Base-by-base conservation (phyloP, 164 flowering plant species). In the Umbilicus rupestris region DNA sequence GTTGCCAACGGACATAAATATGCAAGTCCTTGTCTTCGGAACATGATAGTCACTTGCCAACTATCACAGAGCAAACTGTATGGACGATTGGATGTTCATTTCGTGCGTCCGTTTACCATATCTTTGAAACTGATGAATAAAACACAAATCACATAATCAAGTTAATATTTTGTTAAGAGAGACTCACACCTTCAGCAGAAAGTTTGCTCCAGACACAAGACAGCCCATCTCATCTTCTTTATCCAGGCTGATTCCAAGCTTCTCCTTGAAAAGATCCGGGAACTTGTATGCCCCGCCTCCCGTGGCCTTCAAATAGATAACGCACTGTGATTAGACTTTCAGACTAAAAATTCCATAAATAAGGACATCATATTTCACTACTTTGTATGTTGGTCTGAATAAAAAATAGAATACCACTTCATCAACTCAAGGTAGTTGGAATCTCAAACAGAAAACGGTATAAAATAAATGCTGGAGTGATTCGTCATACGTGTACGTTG, bases 141-240 rank as follows among this genome's bases (percentile, higher is more conserved):
- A 5, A 2, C n/a, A 20, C 20, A 28, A 9, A 26, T 28, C 39
- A 15, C 28, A 24, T 33, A 26, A 69, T 41, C 16, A 46, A 24
- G 42, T 62, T 55, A n/a, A 65, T 29, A 14, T 29, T 24, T 50
- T 37, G 28, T n/a, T 39, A 22, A 29, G 50, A 26, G 26, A 73
- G 67, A 37, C 67, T 39, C 80, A 35, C 68, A 87, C 91, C 93
- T 90, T 87, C 64, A 90, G 87, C 68, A 90, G 78, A 77, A 87
- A 88, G 78, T 90, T 90, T 62, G 88, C 92, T 74, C 97, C 97
- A 68, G 85, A 72, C 0, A 88, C 97, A 65, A 88, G 86, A 66
- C 82, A 86, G 39, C 82, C 81, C 92, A 90, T 90, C 71, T 88
- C 96, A 73, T 87, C 94, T 68, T 80, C 87, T 79, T 88, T 88